Evolutionary conservation across 2,329 filamentous ascomycete species (phyloP).

Genomic region (Paecilomyces niveus): DNA sequence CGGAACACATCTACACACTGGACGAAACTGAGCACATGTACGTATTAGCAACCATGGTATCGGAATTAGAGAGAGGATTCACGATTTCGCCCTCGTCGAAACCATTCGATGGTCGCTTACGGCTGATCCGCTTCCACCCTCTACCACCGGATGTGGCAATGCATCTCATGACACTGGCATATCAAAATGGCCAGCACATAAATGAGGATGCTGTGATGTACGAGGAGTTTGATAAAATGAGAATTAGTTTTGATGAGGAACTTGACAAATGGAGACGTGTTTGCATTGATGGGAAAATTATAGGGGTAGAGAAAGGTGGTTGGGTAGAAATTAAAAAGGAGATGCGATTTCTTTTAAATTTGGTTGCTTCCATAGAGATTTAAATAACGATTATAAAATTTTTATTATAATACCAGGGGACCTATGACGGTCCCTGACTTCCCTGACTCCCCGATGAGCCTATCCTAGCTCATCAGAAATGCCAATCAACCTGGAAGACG

Average conservation of each 20-base stretch:
- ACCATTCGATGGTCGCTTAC: constrained; percentile 63
- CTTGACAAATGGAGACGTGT: constrained; percentile 66
- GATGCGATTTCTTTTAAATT: constrained; percentile 12
- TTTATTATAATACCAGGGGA: too few relatives aligned
- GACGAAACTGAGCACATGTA: constrained; percentile 59
- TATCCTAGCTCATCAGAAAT: too few relatives aligned
- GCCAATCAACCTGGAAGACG: too few relatives aligned
- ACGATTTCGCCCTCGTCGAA: constrained; percentile 67
- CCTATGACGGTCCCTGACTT: too few relatives aligned
- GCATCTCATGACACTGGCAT: constrained; percentile 64
- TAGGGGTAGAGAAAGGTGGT: constrained; percentile 63
- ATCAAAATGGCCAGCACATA: constrained; percentile 51
- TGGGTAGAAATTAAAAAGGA: constrained; percentile 56
- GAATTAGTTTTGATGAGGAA: constrained; percentile 59
- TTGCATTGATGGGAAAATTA: constrained; percentile 87
- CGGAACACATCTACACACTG: constrained; percentile 22
- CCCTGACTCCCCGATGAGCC: too few relatives aligned
- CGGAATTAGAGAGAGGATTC: constrained; percentile 74
- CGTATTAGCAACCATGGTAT: constrained; percentile 67
- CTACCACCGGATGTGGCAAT: constrained; percentile 60
- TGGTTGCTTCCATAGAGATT: not conserved
- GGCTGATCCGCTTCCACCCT: constrained; percentile 68
- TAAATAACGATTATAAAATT: too few relatives aligned
- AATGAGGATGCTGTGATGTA: constrained; percentile 58
- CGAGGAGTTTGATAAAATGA: constrained; percentile 59